Evolutionary conservation across 2,329 filamentous ascomycete genomes (phyloP).

Genomic region (Fusarium nodosum): DNA sequence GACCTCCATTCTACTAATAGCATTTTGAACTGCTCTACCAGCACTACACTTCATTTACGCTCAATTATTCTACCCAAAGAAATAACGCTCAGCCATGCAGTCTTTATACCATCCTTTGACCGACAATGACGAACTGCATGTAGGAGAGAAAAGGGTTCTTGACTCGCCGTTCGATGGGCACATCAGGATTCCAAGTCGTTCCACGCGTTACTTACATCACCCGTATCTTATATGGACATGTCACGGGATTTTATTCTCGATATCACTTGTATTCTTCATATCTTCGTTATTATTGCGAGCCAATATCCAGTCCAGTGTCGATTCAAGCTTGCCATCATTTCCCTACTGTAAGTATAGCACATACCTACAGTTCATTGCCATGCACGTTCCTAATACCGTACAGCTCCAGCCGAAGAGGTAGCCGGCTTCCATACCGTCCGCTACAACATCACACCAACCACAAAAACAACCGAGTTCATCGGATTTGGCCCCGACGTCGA

Average conservation of each 20-base stretch:
- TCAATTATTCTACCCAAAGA: neutral
- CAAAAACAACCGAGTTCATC: conserved; percentile 63
- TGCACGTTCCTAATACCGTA: neutral
- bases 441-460: conserved; percentile 63
- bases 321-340: neutral
- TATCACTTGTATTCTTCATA: conserved; percentile 34
- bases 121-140: conserved; percentile 28
- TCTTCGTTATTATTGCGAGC: conserved; percentile 26
- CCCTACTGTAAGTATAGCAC: conserved; percentile 37
- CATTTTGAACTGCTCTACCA: neutral
- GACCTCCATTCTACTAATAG: neutral
- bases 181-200: neutral
- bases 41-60: neutral
- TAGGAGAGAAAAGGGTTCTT: conserved; percentile 29
- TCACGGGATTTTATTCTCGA: conserved; percentile 29
- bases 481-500: conserved; percentile 70
- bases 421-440: conserved; percentile 65
- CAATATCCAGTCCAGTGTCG: neutral
- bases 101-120: conserved; percentile 23
- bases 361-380: neutral
- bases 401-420: conserved; percentile 62
- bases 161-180: conserved; percentile 10
- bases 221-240: conserved; percentile 27
- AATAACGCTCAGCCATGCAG: neutral
- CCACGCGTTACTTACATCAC: neutral